phyloP scores from a whole-genome alignment of 257 asterid genomes.

The Voacanga thouarsii region DNA sequence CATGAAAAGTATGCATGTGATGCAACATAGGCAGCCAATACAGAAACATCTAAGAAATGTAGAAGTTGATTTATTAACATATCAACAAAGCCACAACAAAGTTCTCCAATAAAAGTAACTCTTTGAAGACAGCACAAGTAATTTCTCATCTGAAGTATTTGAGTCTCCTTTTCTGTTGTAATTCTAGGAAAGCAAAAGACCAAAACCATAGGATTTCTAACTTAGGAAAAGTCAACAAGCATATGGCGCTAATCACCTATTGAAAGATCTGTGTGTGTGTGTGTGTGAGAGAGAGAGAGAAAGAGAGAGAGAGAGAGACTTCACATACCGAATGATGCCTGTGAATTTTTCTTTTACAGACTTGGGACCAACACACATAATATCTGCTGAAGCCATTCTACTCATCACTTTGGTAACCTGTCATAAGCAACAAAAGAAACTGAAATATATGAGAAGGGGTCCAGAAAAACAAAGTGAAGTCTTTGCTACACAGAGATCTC shows the following conservation, averaged over 20 bases:
- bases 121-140: background rate
- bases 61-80: background rate
- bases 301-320: background rate
- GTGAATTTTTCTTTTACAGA: constrained; percentile 81
- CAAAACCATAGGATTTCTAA: background rate
- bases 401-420: constrained; percentile 96
- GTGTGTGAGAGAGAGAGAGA: background rate
- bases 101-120: background rate
- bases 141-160: background rate
- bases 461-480: background rate
- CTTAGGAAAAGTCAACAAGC: background rate
- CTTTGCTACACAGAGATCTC: background rate
- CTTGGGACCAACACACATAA: constrained; percentile 81
- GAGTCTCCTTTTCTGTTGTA: background rate
- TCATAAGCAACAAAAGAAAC: constrained; percentile 9
- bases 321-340: constrained; percentile 68
- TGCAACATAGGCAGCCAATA: background rate
- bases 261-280: background rate
- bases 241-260: background rate
- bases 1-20: background rate
- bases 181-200: background rate
- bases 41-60: background rate
- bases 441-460: background rate
- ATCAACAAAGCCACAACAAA: background rate
- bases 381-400: constrained; percentile 78